Conservation (phyloP, 768 basidiomycete species). For the Lanmaoa pseudosensibilis region DNA sequence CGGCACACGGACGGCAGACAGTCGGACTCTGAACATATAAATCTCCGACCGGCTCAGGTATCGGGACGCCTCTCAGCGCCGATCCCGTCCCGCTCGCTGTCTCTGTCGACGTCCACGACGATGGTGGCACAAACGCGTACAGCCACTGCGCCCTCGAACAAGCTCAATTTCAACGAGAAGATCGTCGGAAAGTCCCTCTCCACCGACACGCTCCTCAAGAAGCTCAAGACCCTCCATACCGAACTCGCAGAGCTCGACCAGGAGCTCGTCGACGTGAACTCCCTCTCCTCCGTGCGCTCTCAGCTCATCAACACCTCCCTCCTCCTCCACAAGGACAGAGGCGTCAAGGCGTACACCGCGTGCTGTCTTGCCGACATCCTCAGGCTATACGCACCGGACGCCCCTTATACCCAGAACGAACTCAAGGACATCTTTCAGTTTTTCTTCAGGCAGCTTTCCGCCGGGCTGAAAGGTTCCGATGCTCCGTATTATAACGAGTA, state of each 20-base stretch:
- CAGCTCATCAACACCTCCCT: conserved; percentile 80
- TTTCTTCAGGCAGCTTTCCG: conserved; percentile 83
- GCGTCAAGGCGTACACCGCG: conserved; percentile 92
- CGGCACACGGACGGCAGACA: background rate
- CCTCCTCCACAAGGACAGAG: conserved; percentile 91
- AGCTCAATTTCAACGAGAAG: conserved; percentile 79
- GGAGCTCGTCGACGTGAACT: conserved; percentile 73
- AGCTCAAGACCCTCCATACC: conserved; percentile 74
- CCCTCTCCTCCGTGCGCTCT: conserved; percentile 66
- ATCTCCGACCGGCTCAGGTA: conserved; percentile 7
- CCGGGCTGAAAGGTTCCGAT: conserved; percentile 72
- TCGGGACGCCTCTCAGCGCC: conserved; percentile 1
- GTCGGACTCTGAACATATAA: conserved; percentile 1
- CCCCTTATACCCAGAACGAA: conserved; percentile 87
- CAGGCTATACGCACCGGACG: conserved; percentile 92
- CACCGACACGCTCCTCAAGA: conserved; percentile 83
- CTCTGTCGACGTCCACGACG: conserved; percentile 19
- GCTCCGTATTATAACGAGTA: conserved; percentile 89
- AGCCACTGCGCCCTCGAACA: conserved; percentile 52
- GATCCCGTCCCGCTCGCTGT: conserved; percentile 3
- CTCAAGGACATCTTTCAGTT: conserved; percentile 97
- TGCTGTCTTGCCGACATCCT: conserved; percentile 95
- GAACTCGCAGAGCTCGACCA: conserved; percentile 86
- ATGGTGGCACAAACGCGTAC: conserved; percentile 80
- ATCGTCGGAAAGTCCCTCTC: conserved; percentile 72